These are phyloP conservation scores for Exophiala dermatitidis DNA, from an alignment of 2,329 filamentous ascomycete species.

Conservation along the genomic window DNA sequence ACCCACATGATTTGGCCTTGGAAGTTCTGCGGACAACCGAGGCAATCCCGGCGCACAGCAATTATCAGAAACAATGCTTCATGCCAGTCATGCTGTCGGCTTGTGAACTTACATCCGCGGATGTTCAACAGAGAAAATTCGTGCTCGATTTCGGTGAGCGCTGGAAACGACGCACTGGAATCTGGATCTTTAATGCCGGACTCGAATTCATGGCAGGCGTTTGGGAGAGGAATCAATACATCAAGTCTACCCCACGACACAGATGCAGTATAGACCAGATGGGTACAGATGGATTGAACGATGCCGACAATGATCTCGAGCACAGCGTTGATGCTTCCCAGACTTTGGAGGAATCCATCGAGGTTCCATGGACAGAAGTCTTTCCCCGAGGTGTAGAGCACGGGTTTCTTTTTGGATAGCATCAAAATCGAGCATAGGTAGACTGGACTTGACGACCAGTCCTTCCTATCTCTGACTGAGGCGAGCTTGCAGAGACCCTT, in stretches of 20 bases:
- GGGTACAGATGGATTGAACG: too few species aligned
- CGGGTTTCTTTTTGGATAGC: conserved; percentile 7
- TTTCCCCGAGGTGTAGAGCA: conserved; percentile 4
- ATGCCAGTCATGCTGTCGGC: conserved; percentile 16
- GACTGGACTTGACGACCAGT: too few species aligned
- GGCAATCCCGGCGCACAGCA: conserved; percentile 14
- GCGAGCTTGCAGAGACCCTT: too few species aligned
- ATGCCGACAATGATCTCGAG: neutral
- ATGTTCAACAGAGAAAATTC: conserved; percentile 6
- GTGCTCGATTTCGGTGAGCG: conserved; percentile 19
- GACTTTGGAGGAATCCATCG: neutral
- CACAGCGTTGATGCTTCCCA: neutral
- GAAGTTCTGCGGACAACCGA: conserved; percentile 11
- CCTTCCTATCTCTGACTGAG: too few species aligned
- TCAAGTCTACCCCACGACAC: too few species aligned
- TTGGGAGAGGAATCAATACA: conserved; percentile 14
- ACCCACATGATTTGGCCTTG: conserved; percentile 11
- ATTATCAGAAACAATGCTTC: conserved; percentile 21
- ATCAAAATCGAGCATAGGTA: too few species aligned
- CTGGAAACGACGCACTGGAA: conserved; percentile 20
- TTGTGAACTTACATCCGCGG: conserved; percentile 8
- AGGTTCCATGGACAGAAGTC: conserved; percentile 10
- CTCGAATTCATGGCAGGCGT: conserved; percentile 16
- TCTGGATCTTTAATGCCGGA: conserved; percentile 21
- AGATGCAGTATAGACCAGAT: neutral